phyloP scores from a whole-genome alignment of 1,284 basidiomycete genomes.

The Tilletiopsis washingtonensis region DNA sequence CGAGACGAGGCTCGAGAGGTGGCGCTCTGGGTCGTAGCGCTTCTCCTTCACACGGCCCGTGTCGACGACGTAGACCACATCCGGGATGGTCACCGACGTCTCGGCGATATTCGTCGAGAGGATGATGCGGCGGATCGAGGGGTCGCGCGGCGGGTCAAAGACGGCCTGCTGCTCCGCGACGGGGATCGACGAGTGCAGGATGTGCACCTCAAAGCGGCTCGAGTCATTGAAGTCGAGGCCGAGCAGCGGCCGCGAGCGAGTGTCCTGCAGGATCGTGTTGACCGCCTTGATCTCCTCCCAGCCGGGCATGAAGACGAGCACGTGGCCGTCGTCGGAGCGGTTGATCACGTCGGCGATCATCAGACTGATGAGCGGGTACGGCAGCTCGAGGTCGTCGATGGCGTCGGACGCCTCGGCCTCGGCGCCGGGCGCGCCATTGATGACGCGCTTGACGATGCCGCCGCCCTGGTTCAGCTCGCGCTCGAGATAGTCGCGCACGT shows the following conservation, averaged over 20 bases:
- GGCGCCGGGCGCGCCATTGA: background rate
- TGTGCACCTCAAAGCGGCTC: conserved; percentile 65
- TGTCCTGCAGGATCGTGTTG: conserved; percentile 60
- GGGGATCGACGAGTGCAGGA: conserved; percentile 84
- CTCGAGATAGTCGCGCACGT: conserved; percentile 67
- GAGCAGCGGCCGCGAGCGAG: conserved; percentile 50
- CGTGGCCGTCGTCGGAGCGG: conserved; percentile 73
- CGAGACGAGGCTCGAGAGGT: conserved; percentile 76
- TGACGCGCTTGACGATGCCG: conserved; percentile 8
- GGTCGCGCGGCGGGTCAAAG: conserved; percentile 54
- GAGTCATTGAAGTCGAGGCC: conserved; percentile 33
- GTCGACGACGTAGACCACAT: conserved; percentile 91
- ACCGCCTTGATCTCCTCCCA: conserved; percentile 87
- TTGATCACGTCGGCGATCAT: conserved; percentile 71
- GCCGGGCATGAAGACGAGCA: conserved; percentile 82
- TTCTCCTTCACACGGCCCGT: conserved; percentile 82
- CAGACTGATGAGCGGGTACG: conserved; percentile 72
- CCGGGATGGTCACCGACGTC: conserved; percentile 90
- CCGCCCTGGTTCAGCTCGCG: conserved; percentile 54
- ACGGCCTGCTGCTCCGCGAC: conserved; percentile 82
- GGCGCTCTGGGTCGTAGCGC: conserved; percentile 81
- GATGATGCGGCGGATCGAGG: conserved; percentile 68
- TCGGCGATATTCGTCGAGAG: conserved; percentile 94
- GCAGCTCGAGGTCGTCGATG: conserved; percentile 71
- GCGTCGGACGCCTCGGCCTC: conserved; percentile 23